Percentiles rank a stretch among this genome's conserved stretches.
Evolutionary conservation across 805 yeast genomes (phyloP).

Genomic region (Monosporozyma siamensis): DNA sequence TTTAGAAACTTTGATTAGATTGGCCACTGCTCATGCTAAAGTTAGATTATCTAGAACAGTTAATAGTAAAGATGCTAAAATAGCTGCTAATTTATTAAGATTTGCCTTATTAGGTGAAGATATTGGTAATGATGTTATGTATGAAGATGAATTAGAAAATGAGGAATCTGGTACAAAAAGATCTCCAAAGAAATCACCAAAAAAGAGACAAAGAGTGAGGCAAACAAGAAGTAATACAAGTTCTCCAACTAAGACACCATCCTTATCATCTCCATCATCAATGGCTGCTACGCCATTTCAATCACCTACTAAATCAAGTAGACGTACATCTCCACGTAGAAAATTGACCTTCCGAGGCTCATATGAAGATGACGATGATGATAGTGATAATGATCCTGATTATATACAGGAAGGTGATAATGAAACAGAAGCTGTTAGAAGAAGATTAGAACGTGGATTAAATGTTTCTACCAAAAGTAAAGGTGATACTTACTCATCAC

Average conservation of each 20-base stretch:
- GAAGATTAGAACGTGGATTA: slow-evolving; percentile 21
- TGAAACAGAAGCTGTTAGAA: slow-evolving; percentile 26
- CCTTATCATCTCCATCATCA: slow-evolving; percentile 11
- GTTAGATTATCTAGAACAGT: slow-evolving; percentile 75
- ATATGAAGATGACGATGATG: slow-evolving; percentile 12
- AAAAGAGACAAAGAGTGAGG: slow-evolving; percentile 23
- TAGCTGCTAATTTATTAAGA: slow-evolving; percentile 77
- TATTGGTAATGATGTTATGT: slow-evolving; percentile 17
- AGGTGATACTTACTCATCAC: slow-evolving; percentile 1
- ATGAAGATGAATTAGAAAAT: slow-evolving; percentile 17
- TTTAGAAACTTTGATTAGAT: slow-evolving; percentile 86
- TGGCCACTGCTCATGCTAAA: slow-evolving; percentile 94
- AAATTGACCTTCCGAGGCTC: slow-evolving; percentile 14
- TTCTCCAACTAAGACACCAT: slow-evolving; percentile 15
- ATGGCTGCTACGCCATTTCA: slow-evolving; percentile 3
- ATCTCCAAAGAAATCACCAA: slow-evolving; percentile 29
- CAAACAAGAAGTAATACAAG: slow-evolving; percentile 7
- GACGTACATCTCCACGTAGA: slow-evolving; percentile 16
- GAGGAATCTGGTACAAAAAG: slow-evolving; percentile 11
- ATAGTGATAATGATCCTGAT: no score
- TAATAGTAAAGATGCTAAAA: slow-evolving; percentile 66
- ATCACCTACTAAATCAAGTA: no score
- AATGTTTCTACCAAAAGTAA: slow-evolving; percentile 27
- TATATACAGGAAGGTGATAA: slow-evolving; percentile 23
- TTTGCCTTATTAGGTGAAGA: slow-evolving; percentile 60